Conservation (phyloP, 2,329 filamentous ascomycete species). For the Colletotrichum sp. region DNA sequence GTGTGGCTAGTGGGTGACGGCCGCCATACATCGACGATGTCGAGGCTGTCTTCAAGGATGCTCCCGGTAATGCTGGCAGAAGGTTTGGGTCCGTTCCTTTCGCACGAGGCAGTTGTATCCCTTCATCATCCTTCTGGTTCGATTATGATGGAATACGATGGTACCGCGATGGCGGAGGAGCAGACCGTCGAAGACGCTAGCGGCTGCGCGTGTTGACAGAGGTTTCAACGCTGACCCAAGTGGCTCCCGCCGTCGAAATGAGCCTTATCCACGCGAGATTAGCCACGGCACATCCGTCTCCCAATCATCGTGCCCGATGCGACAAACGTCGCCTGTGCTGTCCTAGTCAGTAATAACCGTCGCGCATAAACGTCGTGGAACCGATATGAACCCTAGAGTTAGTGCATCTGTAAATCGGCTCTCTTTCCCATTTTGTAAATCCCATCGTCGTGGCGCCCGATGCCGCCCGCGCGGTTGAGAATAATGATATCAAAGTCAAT, state of each 20-base stretch:
- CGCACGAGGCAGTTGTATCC: background rate
- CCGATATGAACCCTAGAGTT: background rate
- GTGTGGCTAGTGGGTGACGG: background rate
- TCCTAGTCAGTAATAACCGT: background rate
- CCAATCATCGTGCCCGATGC: conserved; percentile 7
- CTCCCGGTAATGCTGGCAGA: background rate
- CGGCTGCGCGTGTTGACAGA: background rate
- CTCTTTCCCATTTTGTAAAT: background rate
- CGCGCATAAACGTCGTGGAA: background rate
- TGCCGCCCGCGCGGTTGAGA: background rate
- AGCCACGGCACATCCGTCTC: background rate
- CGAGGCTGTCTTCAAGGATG: background rate
- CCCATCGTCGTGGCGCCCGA: background rate
- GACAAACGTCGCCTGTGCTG: background rate
- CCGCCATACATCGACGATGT: background rate
- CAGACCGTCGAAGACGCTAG: background rate
- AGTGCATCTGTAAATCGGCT: background rate
- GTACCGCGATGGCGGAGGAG: background rate
- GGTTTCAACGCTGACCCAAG: background rate
- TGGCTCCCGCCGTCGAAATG: conserved; percentile 16
- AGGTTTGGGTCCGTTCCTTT: background rate
- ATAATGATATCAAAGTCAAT: background rate
- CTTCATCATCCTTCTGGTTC: background rate
- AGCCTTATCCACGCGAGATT: conserved; percentile 20
- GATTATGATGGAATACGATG: background rate